Base-by-base conservation (phyloP, 2,329 filamentous ascomycete genomes). In the Aspergillus aculeatinus region DNA sequence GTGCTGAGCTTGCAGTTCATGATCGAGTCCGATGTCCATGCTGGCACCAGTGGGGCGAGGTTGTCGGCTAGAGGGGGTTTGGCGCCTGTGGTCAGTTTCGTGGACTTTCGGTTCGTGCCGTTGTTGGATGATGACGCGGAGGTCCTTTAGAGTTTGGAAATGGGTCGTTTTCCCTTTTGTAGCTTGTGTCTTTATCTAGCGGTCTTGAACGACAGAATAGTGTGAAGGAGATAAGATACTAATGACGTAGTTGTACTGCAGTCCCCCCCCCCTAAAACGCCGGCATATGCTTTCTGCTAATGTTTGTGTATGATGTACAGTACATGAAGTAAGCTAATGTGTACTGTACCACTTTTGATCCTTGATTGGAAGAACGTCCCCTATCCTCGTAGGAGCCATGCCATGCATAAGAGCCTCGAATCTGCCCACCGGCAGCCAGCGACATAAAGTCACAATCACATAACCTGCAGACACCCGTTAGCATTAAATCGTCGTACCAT, bases 1-100 rank as follows among this genome's bases (percentile, higher is more conserved):
- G 94, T 99, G 31, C 76, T 99, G 65, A 97, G 91, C 76, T 79
- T 98, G 73, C 95, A 99, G 72, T 97, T 98, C 70, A 95, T 99
- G 89, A 89, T 99, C 16, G 92, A 97, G 72, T 82, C 93, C 48
- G 91, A 95, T 63, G 84, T 85, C 6, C 83, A 85, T 48, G 61
- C 61, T 16, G 60, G 65, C 21, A 10, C 2, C 27, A 66, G 70
- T 51, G 66, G 61, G 31, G 44, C 52, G n/a, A 65, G 65, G 49
- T 44, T 44, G 16, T 29, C 60, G 29, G 61, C 67, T 25, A 67
- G 65, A 44, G 65, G 67, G 12, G 61, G 60, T 14, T 56, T 60
- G 21, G 65, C 62, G 49, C 70, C 71, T 5, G 73, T 72, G 50
- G 75, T 78, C n/a, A 76, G 74, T 54, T 81, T 80, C 68, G 75